Conservation (phyloP, 805 yeast genomes). For the Yarrowia deformans region DNA sequence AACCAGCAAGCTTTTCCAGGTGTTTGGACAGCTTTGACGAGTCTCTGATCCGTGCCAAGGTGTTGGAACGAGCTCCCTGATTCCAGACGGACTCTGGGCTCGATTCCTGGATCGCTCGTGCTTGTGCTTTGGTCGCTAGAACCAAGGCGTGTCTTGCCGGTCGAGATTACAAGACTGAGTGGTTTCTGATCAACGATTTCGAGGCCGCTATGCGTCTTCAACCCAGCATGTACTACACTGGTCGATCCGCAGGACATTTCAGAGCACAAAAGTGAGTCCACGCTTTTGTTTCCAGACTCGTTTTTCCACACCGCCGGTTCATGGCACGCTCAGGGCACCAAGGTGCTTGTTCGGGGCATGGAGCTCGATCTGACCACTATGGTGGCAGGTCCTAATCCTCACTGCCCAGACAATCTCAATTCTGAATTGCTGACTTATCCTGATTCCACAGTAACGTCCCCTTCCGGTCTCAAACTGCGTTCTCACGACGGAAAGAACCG, state of each 20-base stretch:
- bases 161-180: not conserved
- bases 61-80: not conserved
- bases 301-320: not conserved
- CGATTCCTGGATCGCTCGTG: not conserved
- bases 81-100: not conserved
- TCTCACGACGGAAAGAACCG: not conserved
- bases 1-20: not conserved
- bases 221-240: not conserved
- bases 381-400: no score
- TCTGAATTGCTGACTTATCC: not conserved
- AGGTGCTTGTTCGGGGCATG: not conserved
- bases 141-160: slow-evolving; percentile 3
- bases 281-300: not conserved
- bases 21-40: not conserved
- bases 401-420: not conserved
- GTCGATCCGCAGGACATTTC: not conserved
- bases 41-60: not conserved
- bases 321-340: not conserved
- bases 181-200: not conserved
- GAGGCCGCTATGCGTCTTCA: not conserved
- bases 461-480: not conserved
- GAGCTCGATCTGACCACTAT: not conserved
- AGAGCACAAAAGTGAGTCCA: not conserved
- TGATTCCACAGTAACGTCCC: not conserved
- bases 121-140: not conserved